phyloP scores from a whole-genome alignment of 306 rosid species.

The Quercus ilex region DNA sequence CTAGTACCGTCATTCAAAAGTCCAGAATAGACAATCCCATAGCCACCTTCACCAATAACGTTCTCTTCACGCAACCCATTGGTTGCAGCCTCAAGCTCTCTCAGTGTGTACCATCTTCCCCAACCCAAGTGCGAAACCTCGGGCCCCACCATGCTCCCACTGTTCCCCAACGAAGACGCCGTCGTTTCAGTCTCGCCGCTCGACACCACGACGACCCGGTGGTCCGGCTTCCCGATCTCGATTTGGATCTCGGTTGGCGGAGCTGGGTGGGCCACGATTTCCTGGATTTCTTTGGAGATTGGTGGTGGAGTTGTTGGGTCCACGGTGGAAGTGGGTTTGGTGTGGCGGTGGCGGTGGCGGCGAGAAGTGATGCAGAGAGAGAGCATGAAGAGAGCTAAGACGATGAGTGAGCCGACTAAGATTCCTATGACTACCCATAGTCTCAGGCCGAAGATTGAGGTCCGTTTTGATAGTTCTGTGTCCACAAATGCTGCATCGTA shows the following conservation, averaged over 20 bases:
- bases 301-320: slow-evolving; percentile 45
- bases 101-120: slow-evolving; percentile 93
- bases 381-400: slow-evolving; percentile 73
- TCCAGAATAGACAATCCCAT: slow-evolving; percentile 88
- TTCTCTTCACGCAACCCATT: slow-evolving; percentile 69
- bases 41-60: slow-evolving; percentile 97
- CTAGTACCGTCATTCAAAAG: slow-evolving; percentile 65
- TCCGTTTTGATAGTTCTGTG: slow-evolving; percentile 70
- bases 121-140: slow-evolving; percentile 97
- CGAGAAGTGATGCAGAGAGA: slow-evolving; percentile 91
- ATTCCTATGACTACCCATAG: slow-evolving; percentile 95
- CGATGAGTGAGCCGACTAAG: slow-evolving; percentile 75
- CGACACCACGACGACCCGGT: slow-evolving; percentile 61
- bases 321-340: neutral
- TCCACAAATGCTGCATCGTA: slow-evolving; percentile 80
- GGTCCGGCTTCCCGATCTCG: slow-evolving; percentile 69
- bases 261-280: slow-evolving; percentile 46
- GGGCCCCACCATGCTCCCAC: slow-evolving; percentile 65
- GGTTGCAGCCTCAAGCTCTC: slow-evolving; percentile 94
- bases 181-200: slow-evolving; percentile 79
- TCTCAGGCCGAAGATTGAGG: slow-evolving; percentile 87
- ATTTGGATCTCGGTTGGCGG: slow-evolving; percentile 53
- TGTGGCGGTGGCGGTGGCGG: slow-evolving; percentile 34
- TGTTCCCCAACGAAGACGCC: slow-evolving; percentile 48
- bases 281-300: slow-evolving; percentile 79